These are phyloP conservation scores for Gossypium armourianum DNA, from an alignment of 441 rosid genomes.

Conservation along the genomic window DNA sequence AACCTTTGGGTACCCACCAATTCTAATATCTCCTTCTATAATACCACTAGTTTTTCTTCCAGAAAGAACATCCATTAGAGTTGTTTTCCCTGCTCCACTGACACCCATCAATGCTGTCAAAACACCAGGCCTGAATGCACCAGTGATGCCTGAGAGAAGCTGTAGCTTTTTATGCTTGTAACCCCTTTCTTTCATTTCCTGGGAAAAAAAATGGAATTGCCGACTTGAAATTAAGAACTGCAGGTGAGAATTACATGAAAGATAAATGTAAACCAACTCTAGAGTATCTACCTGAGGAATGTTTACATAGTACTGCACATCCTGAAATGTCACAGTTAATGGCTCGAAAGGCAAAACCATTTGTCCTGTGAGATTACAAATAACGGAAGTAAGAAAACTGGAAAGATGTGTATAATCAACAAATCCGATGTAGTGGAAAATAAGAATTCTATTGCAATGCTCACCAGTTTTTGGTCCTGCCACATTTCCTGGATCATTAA, in stretches of 20 bases:
- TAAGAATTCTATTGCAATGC: neutral
- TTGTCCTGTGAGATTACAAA: constrained; percentile 27
- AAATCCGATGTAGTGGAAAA: neutral
- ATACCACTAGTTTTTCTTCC: constrained; percentile 56
- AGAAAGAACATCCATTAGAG: constrained; percentile 56
- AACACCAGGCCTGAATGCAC: constrained; percentile 48
- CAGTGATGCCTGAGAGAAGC: constrained; percentile 41
- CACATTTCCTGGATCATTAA: neutral
- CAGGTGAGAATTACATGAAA: neutral
- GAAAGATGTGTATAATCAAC: neutral
- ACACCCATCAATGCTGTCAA: constrained; percentile 66
- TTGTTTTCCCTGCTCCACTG: constrained; percentile 68
- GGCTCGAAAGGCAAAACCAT: constrained; percentile 54
- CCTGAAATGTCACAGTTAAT: constrained; percentile 40
- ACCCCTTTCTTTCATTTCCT: constrained; percentile 48
- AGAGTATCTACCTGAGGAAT: constrained; percentile 41
- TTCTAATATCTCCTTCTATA: constrained; percentile 50
- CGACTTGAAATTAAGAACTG: neutral
- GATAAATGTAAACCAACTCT: neutral
- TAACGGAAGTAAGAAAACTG: neutral
- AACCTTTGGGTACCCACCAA: constrained; percentile 44
- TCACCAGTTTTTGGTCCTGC: neutral
- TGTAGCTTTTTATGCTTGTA: constrained; percentile 32
- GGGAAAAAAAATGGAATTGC: neutral
- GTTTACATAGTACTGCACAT: constrained; percentile 50